Evolutionary conservation across 345 rosid species (phyloP).

Genomic region (Cardamine occulta): DNA sequence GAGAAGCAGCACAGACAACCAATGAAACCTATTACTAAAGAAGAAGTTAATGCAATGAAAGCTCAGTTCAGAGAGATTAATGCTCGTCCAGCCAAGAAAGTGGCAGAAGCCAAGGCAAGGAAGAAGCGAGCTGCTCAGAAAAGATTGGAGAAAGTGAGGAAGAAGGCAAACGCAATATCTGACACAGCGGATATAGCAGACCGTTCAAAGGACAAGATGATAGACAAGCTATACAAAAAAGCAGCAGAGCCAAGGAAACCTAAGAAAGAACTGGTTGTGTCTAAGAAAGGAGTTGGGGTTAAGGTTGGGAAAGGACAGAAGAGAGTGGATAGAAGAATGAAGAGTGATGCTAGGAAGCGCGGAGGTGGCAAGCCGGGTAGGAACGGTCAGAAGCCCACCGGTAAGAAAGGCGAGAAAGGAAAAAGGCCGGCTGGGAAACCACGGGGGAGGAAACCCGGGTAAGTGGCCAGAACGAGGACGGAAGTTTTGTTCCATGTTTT

Average conservation of each 20-base stretch:
- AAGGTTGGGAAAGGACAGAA: conserved; percentile 86
- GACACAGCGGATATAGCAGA: conserved; percentile 79
- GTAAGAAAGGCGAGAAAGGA: conserved; percentile 54
- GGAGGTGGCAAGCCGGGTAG: conserved; percentile 62
- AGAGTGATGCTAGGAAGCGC: conserved; percentile 64
- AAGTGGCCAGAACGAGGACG: conserved; percentile 7
- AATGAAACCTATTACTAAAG: conserved; percentile 82
- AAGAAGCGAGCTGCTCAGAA: conserved; percentile 75
- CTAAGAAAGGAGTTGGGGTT: conserved; percentile 89
- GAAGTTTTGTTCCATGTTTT: conserved; percentile 21
- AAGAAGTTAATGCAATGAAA: conserved; percentile 80
- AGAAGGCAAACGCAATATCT: conserved; percentile 84
- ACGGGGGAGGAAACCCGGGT: conserved; percentile 44
- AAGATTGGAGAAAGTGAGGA: conserved; percentile 83
- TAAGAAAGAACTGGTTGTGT: conserved; percentile 78
- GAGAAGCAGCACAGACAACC: conserved; percentile 77
- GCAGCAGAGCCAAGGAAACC: conserved; percentile 69
- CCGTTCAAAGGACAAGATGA: conserved; percentile 79
- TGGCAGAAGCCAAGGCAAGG: conserved; percentile 89
- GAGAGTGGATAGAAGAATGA: conserved; percentile 84
- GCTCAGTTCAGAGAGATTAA: conserved; percentile 92
- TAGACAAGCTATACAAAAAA: conserved; percentile 85
- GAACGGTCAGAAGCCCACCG: conserved; percentile 56
- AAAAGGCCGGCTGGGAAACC: conserved; percentile 43
- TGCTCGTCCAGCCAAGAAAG: conserved; percentile 96